A percentile compares a stretch with the other conserved stretches of the same genome.
These are phyloP conservation scores for Rhynchospora tenuis DNA, from an alignment of 176 grass and related monocot species.

Conservation along the genomic window DNA sequence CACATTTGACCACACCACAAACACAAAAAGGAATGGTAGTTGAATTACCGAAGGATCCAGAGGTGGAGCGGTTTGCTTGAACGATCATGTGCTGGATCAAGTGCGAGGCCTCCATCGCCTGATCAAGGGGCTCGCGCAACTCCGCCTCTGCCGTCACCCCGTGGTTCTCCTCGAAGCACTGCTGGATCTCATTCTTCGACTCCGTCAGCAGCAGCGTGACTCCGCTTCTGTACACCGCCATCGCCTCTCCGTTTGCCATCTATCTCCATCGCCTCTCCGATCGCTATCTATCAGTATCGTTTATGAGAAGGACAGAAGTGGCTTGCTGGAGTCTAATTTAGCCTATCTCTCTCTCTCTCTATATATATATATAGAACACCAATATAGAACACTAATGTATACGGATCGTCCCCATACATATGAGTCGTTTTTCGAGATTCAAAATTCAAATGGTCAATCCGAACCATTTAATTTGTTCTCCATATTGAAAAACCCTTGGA, in stretches of 20 bases:
- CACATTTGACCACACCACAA: not conserved
- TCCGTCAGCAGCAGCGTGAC: conserved; percentile 70
- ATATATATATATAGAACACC: too few relatives aligned
- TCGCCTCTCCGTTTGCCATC: conserved; percentile 39
- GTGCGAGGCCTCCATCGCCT: conserved; percentile 67
- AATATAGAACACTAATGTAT: too few relatives aligned
- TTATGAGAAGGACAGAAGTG: too few relatives aligned
- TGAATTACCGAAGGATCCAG: conserved; percentile 61
- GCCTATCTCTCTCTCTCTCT: too few relatives aligned
- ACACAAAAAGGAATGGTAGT: not conserved
- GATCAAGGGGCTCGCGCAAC: conserved; percentile 38
- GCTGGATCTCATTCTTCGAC: conserved; percentile 78
- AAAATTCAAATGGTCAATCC: too few relatives aligned
- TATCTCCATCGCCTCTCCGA: too few relatives aligned
- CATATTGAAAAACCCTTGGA: too few relatives aligned
- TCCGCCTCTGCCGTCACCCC: conserved; percentile 39
- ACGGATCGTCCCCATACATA: too few relatives aligned
- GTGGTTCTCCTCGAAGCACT: conserved; percentile 69
- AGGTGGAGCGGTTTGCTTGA: conserved; percentile 55
- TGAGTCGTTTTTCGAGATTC: too few relatives aligned
- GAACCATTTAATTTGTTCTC: too few relatives aligned
- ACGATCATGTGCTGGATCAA: conserved; percentile 92
- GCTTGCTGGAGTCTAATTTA: too few relatives aligned
- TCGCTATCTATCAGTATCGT: too few relatives aligned
- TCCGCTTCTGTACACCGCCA: conserved; percentile 75